Base-by-base conservation (phyloP, 176 grass and related monocot species). In the Raddia guianensis region DNA sequence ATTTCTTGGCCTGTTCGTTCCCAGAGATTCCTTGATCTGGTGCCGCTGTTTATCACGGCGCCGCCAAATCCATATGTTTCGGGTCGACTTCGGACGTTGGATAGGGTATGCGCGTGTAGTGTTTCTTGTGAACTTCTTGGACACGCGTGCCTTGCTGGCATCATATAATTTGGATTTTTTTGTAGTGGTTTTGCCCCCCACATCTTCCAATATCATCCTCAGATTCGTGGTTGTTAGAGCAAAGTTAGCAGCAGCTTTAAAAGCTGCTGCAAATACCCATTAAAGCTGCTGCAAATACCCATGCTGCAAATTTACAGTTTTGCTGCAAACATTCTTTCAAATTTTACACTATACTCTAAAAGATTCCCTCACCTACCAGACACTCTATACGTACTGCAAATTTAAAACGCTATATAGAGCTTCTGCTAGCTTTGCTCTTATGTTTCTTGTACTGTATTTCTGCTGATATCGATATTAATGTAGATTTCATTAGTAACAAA, bases 111-210 rank as follows among this genome's bases (percentile, higher is more conserved):
- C 3, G 73, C 52, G 27, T 15, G 4, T 76, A 11, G 42, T 52
- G 63, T 60, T 69, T 58, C 40, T 63, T 57, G 37, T 2, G 3
- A 5, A 40, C 0, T 33, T 53, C 18, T 34, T 14, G 3, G n/a
- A 73, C 20, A 47, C 11, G 20, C 15, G 16, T 63, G 32, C 21
- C 7, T 9, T 7, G n/a, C 12, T 44, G 14, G 63, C 42, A 62
- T 79, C 50, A 49, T 80, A 27, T 67, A 73, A 13, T 19, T 69
- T 8, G 14, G 47, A 66, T 61, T 76, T 79, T 79, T 70, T 15
- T 18, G 13, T n/a, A 8, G 7, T n/a, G 16, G 34, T 43, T 58
- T 68, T 69, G 1, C 46, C 51, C 40, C 42, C 8, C 8, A 6
- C 4, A 40, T 49, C 2, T 52, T 52, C 43, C 19, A 62, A 63